Evolutionary conservation across 2,329 filamentous ascomycete species (phyloP), one percentile per base, ranked within the genome.

Genomic region (Exophiala oligosperma): DNA sequence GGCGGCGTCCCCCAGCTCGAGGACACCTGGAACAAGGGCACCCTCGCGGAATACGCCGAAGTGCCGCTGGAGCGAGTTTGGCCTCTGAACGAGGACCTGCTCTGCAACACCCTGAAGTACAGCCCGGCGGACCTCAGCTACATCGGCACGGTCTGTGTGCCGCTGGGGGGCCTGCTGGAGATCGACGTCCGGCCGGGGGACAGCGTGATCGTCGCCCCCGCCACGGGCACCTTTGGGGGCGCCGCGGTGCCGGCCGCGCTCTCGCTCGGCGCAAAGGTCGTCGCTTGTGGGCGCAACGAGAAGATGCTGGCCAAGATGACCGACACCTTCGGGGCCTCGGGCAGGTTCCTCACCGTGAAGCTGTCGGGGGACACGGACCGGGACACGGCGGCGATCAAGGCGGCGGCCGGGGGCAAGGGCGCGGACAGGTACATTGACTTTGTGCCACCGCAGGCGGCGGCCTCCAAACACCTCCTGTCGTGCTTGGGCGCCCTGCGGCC

Each of bases 371-470:
- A 80, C 50, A 64, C 70, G 9, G 67, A 71, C 2, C 65, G 61
- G 3, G 79, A 78, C 23, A 62, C 70, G 0, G 64, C 63, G 0
- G 71, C 72, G 1, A 60, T 81, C 23, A 44, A 37, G 28, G 61
- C 62, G 24, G 63, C 65, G 0, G 68, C 69, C 26, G 73, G 73
- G 1, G 61, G 65, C 28, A 51, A 51, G 14, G 29, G 32, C 21
- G 67, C 73, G 4, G 79, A 83, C 61, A 77, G 72, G 0, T 77
- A 73, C 59, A 69, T 81, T 51, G 81, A 83, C 61, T 74, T 81
- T 29, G 74, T 75, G 1, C 79, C 80, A 0, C 68, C 71, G 0
- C 66, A 63, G 9, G 72, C 72, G 2, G 61, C 61, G 9, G 53
- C 46, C 24, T 35, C 24, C 4, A 50, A 35, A 40, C 53, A 56